Percentiles rank a stretch among this genome's conserved stretches.
Conservation (phyloP, 352 stramenopile species). For the Plasmopara viticola region DNA sequence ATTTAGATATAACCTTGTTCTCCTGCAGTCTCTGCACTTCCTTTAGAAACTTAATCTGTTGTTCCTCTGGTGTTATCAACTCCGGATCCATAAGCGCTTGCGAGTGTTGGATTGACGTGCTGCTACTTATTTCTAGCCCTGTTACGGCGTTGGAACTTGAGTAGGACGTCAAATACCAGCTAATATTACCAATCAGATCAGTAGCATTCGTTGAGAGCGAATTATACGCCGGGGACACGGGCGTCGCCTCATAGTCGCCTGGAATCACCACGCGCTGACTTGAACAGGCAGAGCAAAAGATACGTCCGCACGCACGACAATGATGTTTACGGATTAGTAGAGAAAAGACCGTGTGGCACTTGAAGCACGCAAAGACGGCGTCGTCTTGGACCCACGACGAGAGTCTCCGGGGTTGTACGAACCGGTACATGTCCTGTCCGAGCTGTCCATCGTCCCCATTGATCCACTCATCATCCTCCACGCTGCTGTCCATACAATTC, state of each 20-base stretch:
- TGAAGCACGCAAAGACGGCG: slow-evolving; percentile 81
- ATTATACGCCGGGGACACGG: slow-evolving; percentile 48
- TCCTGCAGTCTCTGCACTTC: slow-evolving; percentile 62
- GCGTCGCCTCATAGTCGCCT: slow-evolving; percentile 38
- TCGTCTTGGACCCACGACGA: slow-evolving; percentile 85
- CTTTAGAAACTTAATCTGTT: slow-evolving; percentile 67
- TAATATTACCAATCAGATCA: slow-evolving; percentile 75
- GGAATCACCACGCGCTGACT: slow-evolving; percentile 76
- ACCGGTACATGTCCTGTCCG: slow-evolving; percentile 72
- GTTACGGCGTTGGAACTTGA: slow-evolving; percentile 22
- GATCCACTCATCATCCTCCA: slow-evolving; percentile 62
- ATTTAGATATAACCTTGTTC: slow-evolving; percentile 58
- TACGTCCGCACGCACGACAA: slow-evolving; percentile 71
- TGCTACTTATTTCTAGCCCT: slow-evolving; percentile 30
- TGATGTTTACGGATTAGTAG: slow-evolving; percentile 79
- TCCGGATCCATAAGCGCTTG: slow-evolving; percentile 25
- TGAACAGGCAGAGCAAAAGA: slow-evolving; percentile 79
- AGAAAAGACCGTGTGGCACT: slow-evolving; percentile 77
- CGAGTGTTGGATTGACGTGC: slow-evolving; percentile 19
- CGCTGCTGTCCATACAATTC: slow-evolving; percentile 22
- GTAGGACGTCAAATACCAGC: slow-evolving; percentile 74
- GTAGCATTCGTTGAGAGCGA: slow-evolving; percentile 65
- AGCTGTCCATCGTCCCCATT: slow-evolving; percentile 39
- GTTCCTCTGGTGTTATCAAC: slow-evolving; percentile 29
- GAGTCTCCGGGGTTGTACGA: slow-evolving; percentile 69